phyloP scores from a whole-genome alignment of 2,329 filamentous ascomycete species.

The Xylaria sp. region DNA sequence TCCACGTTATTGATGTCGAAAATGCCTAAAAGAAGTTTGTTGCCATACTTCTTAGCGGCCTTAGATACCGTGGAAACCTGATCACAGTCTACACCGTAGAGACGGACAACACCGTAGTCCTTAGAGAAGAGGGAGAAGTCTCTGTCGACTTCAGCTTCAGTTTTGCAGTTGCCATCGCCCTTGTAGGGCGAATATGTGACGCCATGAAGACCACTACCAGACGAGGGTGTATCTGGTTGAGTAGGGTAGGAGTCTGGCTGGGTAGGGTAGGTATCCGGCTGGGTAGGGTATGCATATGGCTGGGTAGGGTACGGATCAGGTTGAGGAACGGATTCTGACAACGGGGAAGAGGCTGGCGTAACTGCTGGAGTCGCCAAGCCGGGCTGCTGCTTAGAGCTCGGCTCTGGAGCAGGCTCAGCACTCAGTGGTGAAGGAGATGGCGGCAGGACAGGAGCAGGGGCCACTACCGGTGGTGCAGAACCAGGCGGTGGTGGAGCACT shows the following conservation, averaged over 20 bases:
- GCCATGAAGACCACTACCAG: conserved; percentile 50
- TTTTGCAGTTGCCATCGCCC: conserved; percentile 72
- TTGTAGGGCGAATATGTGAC: conserved; percentile 64
- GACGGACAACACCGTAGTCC: conserved; percentile 72
- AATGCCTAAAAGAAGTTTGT: conserved; percentile 80
- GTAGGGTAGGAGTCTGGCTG: conserved; percentile 6
- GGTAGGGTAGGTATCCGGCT: conserved; percentile 13
- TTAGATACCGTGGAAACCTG: conserved; percentile 72
- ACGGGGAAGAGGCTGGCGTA: conserved; percentile 13
- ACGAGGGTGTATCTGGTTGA: conserved; percentile 37
- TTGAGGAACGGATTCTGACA: conserved; percentile 31
- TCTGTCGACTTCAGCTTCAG: conserved; percentile 66
- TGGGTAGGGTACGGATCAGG: conserved; percentile 34
- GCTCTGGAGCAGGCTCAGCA: conserved; percentile 29
- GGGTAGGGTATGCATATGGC: conserved; percentile 29
- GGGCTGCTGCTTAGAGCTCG: conserved; percentile 33
- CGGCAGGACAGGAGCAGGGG: conserved; percentile 24
- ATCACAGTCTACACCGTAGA: conserved; percentile 84
- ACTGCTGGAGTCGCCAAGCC: conserved; percentile 27
- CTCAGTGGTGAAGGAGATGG: conserved; percentile 27
- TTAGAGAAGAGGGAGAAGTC: conserved; percentile 69
- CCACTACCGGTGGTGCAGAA: conserved; percentile 29
- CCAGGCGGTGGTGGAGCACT: conserved; percentile 24
- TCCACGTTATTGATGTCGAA: conserved; percentile 70
- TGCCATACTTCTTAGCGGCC: conserved; percentile 71